Conservation (phyloP, 345 rosid genomes). For the Eucalyptus cladocalyx region DNA sequence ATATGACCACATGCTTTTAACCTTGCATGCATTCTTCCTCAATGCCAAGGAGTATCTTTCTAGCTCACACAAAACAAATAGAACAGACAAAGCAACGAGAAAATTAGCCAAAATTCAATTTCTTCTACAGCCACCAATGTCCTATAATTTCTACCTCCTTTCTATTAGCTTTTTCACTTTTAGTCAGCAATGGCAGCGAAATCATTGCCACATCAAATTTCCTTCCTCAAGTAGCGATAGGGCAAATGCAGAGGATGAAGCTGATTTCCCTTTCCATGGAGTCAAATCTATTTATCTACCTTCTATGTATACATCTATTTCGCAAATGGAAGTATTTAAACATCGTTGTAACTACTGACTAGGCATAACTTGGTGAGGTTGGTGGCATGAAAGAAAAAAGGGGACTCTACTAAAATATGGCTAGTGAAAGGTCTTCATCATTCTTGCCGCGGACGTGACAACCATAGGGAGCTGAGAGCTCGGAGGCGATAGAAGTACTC, state of each 20-base stretch:
- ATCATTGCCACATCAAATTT: not conserved
- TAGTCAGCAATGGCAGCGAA: not conserved
- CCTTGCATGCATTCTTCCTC: not conserved
- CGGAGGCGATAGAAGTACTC: conserved; percentile 96
- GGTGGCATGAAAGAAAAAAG: not conserved
- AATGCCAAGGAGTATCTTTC: not conserved
- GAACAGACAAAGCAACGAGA: not conserved
- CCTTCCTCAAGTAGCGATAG: not conserved
- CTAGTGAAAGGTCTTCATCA: conserved; percentile 3
- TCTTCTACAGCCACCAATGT: not conserved
- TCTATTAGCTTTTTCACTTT: not conserved
- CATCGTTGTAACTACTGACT: not conserved
- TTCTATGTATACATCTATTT: not conserved
- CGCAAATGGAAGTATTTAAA: not conserved
- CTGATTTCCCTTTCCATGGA: not conserved
- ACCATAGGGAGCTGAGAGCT: conserved; percentile 91
- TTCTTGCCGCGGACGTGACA: conserved; percentile 82
- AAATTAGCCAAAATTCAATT: not conserved
- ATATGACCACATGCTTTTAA: not conserved
- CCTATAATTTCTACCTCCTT: not conserved
- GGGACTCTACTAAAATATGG: not conserved
- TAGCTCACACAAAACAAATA: not conserved
- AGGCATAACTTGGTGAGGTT: not conserved
- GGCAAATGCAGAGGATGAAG: not conserved
- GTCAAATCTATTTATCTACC: not conserved